Base-by-base conservation (phyloP, 495 filamentous ascomycete species). In the Haplographium delicatum region DNA sequence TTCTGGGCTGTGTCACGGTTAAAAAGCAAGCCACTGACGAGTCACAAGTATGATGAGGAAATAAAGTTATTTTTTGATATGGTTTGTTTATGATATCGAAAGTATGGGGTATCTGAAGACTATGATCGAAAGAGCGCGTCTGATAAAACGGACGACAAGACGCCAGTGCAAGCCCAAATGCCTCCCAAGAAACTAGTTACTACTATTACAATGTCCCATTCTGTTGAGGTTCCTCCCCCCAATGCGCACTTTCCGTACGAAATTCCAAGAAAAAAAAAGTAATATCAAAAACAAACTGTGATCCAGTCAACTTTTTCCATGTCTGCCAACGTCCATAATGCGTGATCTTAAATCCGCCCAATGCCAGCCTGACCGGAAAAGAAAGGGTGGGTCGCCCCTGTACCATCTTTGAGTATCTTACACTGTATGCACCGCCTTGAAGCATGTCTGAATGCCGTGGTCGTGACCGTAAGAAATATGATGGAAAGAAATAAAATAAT, bases 191-290 rank as follows among this genome's bases (percentile, higher is more conserved):
- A 55, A 55, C 46, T 28, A 42, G 16, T 41, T 40, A 41, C 53
- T 56, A 56, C n/a, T 5, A 50, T 56, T 56, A 56, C 53, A 56
- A 47, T 33, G 4, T 37, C 31, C 39, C 3, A 4, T 37, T 18
- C 28, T 44, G 15, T 22, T 39, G 19, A 20, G 6, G 8, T 18
- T n/a, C n/a, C n/a, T n/a, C n/a, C 33, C 34, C 23, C 25, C 19
- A 30, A 47, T 42, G 23, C 30, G 33, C 42, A 39, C 34, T 26
- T 20, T 45, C 40, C 27, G 35, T 27, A 8, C 25, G 2, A n/a
- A 44, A 31, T 30, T 28, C 42, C 39, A 16, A 24, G 22, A 44
- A 31, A 30, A 26, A 24, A 31, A 25, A 44, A 22, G 2, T 16
- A n/a, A 23, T 13, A 23, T 23, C 10, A 44, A 16, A 30, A 44